Conservation (phyloP, 78 protist genomes). For the Dictyostelium purpureum region DNA sequence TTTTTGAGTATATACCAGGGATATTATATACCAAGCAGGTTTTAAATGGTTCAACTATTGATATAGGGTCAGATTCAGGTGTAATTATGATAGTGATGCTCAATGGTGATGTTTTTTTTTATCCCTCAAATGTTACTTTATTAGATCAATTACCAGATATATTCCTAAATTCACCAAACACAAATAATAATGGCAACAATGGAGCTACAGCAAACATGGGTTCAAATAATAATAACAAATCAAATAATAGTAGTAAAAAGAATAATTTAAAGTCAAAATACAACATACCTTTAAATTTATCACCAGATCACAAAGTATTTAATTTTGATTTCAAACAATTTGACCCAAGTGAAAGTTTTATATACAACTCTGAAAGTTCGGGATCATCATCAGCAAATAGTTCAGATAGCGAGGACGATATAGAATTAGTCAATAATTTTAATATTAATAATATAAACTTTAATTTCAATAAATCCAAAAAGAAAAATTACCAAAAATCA, state of each 20-base stretch:
- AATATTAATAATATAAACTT: no score
- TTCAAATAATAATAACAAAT: background rate
- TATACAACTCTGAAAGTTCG: background rate
- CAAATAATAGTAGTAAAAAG: background rate
- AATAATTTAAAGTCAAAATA: constrained; percentile 48
- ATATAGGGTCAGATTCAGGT: background rate
- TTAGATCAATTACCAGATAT: constrained; percentile 38
- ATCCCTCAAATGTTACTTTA: constrained; percentile 27
- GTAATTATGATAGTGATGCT: constrained; percentile 63
- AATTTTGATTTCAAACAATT: background rate
- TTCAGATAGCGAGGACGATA: no score
- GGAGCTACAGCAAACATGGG: no score
- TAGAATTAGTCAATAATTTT: no score
- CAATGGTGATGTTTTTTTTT: constrained; percentile 65
- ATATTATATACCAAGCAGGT: background rate
- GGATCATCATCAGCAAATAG: background rate
- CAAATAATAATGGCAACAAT: background rate
- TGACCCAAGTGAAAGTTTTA: background rate
- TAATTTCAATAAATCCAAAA: background rate
- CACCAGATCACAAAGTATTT: constrained; percentile 27
- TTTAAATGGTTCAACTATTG: background rate
- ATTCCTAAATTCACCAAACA: background rate
- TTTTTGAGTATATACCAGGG: constrained; percentile 23
- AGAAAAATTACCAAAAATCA: background rate
- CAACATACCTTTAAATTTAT: constrained; percentile 21